Percentiles rank a stretch among this genome's conserved stretches.
Conservation (phyloP, 164 flowering plant species). For the Akebia trifoliata region DNA sequence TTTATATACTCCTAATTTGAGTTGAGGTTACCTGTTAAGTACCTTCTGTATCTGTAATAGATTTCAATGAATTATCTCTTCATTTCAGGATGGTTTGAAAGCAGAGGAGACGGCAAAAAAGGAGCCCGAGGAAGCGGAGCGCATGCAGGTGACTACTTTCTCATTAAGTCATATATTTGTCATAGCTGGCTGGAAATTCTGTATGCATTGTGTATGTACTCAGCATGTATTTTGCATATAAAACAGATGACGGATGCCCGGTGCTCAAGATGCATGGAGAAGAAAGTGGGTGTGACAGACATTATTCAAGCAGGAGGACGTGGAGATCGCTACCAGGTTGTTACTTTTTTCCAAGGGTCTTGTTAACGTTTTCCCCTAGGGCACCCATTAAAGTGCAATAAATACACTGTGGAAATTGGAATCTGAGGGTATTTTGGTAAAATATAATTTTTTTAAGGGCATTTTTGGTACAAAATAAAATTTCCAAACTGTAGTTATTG, state of each 20-base stretch:
- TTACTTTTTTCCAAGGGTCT: neutral
- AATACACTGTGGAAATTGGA: no score
- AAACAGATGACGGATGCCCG: constrained; percentile 93
- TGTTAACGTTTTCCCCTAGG: no score
- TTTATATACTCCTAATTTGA: neutral
- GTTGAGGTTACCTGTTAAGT: neutral
- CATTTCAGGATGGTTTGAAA: constrained; percentile 75
- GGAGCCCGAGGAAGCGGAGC: constrained; percentile 73
- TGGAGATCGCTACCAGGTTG: constrained; percentile 87
- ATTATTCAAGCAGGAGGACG: constrained; percentile 77
- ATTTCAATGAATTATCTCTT: neutral
- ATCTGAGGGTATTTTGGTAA: no score
- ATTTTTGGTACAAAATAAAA: no score
- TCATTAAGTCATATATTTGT: neutral
- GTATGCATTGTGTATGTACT: neutral
- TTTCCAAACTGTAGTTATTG: no score
- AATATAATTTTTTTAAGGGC: no score
- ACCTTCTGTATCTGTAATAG: neutral
- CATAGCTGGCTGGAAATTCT: neutral
- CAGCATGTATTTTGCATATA: constrained; percentile 11
- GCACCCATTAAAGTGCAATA: no score
- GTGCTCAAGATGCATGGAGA: constrained; percentile 74
- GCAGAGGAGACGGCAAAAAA: constrained; percentile 63
- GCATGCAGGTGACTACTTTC: constrained; percentile 61
- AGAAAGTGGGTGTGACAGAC: constrained; percentile 72